Evolutionary conservation across 495 filamentous ascomycete genomes (phyloP), one percentile per base, ranked within the genome.

Genomic region (Xylaria bambusicola): DNA sequence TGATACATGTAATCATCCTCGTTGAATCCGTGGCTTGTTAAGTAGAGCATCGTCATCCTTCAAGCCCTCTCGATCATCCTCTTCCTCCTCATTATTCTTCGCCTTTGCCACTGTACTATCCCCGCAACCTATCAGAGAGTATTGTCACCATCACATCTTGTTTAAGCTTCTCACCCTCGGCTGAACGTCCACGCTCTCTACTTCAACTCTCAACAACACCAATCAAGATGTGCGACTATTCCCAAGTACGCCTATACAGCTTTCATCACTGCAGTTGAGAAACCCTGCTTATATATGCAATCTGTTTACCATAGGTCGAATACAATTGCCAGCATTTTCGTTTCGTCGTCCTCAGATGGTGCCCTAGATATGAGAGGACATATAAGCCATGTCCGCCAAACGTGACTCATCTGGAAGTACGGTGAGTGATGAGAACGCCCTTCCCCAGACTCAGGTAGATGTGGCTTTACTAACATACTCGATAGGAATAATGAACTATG

Each of bases 321-420:
- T 70, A 70, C 42, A 66, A 64, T 33, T 70, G 68, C 52, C 65
- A 70, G 40, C 68, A 70, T 57, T 64, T 62, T 31, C 68, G 68
- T 48, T 70, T 68, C 23, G 68, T 70, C n/a, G 68, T 70, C 49
- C 60, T 68, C 33, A 66, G 54, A 57, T 70, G 68, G 68, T 70
- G 68, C 46, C 63, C 62, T 13, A 61, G 60, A 20, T 70, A 70
- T 35, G 68, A 70, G 50, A 66, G 68, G 47, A 70, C 68, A 24
- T 66, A 66, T 38, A 68, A 63, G 58, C 61, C 63, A 9, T 70
- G 68, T 60, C 58, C 61, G 36, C 65, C 68, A n/a, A 68, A 68
- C 44, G 65, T 70, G 24, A 70, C 68, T 36, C 68, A 68, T 61
- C 26, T 70, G 12, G 65, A 70, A 68, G 61, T 70, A 48, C 68